Percentiles rank a stretch among this genome's conserved stretches.
Conservation (phyloP, 805 yeast genomes). For the Wickerhamiella siamensis region DNA sequence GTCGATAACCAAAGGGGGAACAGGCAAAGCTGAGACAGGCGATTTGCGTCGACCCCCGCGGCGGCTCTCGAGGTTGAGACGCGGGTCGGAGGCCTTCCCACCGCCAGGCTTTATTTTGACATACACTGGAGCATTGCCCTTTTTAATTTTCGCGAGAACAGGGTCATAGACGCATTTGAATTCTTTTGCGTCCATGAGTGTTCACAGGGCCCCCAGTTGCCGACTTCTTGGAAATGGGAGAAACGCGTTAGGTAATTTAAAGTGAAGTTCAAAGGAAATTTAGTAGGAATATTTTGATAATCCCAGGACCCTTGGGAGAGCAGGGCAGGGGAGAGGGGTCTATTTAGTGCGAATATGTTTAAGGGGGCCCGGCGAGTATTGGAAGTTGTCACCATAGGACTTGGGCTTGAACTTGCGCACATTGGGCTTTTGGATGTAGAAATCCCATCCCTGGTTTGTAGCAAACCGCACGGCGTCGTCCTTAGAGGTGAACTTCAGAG, state of each 20-base stretch:
- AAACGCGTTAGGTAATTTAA: no score
- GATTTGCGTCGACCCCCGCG: background rate
- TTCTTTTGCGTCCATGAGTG: background rate
- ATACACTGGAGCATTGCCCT: background rate
- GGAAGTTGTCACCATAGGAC: slow-evolving; percentile 59
- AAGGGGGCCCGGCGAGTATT: slow-evolving; percentile 53
- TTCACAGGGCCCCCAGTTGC: no score
- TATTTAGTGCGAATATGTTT: slow-evolving; percentile 73
- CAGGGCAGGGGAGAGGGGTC: background rate
- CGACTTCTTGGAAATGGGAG: no score
- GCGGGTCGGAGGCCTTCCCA: slow-evolving; percentile 3
- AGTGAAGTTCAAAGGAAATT: background rate
- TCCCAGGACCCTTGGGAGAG: no score
- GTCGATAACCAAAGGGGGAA: slow-evolving; percentile 4
- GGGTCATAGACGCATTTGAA: background rate
- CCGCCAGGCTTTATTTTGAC: background rate
- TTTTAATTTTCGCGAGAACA: background rate
- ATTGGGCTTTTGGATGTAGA: slow-evolving; percentile 70
- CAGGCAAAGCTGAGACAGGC: slow-evolving; percentile 1
- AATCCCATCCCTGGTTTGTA: slow-evolving; percentile 74
- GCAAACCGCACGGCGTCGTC: slow-evolving; percentile 72
- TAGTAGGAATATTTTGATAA: background rate
- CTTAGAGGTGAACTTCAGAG: slow-evolving; percentile 55
- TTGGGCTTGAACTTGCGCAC: slow-evolving; percentile 58
- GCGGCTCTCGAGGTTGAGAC: background rate